Conservation (phyloP, 2,329 filamentous ascomycete genomes). For the Zelopaecilomyces penicillatus region DNA sequence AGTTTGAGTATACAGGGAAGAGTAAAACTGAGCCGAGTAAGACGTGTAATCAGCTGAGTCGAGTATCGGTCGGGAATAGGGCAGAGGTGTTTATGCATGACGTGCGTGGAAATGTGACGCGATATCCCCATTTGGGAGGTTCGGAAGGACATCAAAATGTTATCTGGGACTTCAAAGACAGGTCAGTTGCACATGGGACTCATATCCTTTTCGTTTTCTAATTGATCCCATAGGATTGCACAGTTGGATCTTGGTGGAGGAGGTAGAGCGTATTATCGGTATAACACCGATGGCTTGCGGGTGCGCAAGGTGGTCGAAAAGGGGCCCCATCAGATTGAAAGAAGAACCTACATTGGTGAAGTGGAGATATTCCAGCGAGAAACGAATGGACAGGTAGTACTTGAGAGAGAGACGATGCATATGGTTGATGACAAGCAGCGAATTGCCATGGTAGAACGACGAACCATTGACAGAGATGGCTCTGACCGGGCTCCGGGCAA, state of each 20-base stretch:
- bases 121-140: too few species aligned
- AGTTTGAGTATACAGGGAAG: not conserved
- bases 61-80: too few species aligned
- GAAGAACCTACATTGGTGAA: conserved; percentile 9
- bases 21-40: too few species aligned
- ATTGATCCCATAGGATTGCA: too few species aligned
- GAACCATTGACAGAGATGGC: conserved; percentile 8
- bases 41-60: too few species aligned
- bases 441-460: conserved; percentile 6
- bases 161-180: too few species aligned
- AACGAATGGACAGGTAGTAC: not conserved
- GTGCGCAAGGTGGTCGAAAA: conserved; percentile 17
- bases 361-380: conserved; percentile 8
- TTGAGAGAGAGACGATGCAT: conserved; percentile 2
- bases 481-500: conserved; percentile 8
- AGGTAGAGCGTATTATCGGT: not conserved
- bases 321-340: not conserved
- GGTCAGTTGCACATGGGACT: too few species aligned
- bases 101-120: too few species aligned
- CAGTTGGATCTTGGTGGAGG: too few species aligned
- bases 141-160: too few species aligned
- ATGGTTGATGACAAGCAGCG: conserved; percentile 6
- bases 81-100: too few species aligned
- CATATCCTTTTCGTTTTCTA: too few species aligned
- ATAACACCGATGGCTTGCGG: conserved; percentile 13